phyloP scores from a whole-genome alignment of 441 rosid species.

The Geranium incanum region DNA sequence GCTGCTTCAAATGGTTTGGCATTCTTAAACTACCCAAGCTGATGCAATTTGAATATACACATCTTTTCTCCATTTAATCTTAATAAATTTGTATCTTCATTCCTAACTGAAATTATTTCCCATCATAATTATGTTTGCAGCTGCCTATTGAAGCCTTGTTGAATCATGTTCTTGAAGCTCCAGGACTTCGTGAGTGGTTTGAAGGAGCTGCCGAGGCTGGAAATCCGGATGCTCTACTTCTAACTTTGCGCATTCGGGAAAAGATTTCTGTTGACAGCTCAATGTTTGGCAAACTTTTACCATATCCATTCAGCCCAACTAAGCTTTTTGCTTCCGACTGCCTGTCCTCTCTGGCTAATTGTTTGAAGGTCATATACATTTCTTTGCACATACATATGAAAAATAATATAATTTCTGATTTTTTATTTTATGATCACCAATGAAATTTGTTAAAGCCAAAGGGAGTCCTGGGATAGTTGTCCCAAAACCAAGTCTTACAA shows the following conservation, averaged over 20 bases:
- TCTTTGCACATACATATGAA: not conserved
- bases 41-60: not conserved
- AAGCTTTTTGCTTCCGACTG: constrained; percentile 62
- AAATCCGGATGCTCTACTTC: constrained; percentile 87
- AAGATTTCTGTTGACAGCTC: constrained; percentile 42
- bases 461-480: too few relatives aligned
- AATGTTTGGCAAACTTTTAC: constrained; percentile 55
- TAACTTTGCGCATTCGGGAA: constrained; percentile 66
- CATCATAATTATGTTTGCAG: constrained; percentile 31
- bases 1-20: not conserved
- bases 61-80: not conserved
- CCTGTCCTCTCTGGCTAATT: constrained; percentile 52
- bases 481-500: too few relatives aligned
- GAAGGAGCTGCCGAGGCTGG: constrained; percentile 59
- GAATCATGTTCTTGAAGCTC: constrained; percentile 62
- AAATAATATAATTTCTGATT: constrained; percentile 9
- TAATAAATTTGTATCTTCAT: not conserved
- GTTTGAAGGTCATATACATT: constrained; percentile 60
- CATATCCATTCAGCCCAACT: constrained; percentile 60
- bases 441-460: too few relatives aligned
- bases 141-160: constrained; percentile 55
- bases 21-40: not conserved
- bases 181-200: constrained; percentile 64
- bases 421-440: constrained; percentile 12
- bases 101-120: not conserved